Base-by-base conservation (phyloP, 176 grass and related monocot genomes). In the Metroxylon sagu region DNA sequence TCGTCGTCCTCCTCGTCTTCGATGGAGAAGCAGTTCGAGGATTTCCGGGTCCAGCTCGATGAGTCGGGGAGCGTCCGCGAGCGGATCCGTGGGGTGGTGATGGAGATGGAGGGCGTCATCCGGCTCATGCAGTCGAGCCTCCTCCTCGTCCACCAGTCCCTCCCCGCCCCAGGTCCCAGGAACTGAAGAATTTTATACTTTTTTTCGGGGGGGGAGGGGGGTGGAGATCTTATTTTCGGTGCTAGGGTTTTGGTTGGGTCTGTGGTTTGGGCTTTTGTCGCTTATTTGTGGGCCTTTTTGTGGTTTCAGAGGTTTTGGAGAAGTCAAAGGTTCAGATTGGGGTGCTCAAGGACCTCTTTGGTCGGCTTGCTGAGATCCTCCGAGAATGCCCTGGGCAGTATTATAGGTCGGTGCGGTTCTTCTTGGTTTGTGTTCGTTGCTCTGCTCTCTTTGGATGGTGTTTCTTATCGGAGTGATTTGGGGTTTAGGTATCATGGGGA, bases 1-100 rank as follows among this genome's bases (percentile, higher is more conserved):
- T 57, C 14, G 18, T 54, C 63, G 16, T 58, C 61, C 51, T 71
- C 57, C 30, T 75, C 75, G 2, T 71, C 77, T 50, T 25, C 81
- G 60, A 87, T 98, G 84, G 84, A 98, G 73, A 73, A 76, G 28
- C 87, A 89, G 84, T 98, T 92, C 76, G 84, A 88, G 70, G 64
- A 73, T 53, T 92, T 92, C 79, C 82, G 82, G 48, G 0, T 69
- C 65, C 93, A 88, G 79, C 93, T 92, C 31, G 81, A 88, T 12
- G 81, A 80, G 35, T 88, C 87, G n/a, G 83, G 87, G 19, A 71
- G 76, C 10, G 57, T 98, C 54, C 78, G 84, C 19, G 87, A 89
- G 51, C 82, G 77, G 66, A 88, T 92, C 50, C 84, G 81, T 30
- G 26, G 59, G 48, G 87, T 92, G 16, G 81, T 88, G n/a, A n/a